A percentile compares a stretch with the other conserved stretches of the same genome.
These are phyloP conservation scores for Neurospora sp. DNA, from an alignment of 495 filamentous ascomycete species.

Conservation along the genomic window DNA sequence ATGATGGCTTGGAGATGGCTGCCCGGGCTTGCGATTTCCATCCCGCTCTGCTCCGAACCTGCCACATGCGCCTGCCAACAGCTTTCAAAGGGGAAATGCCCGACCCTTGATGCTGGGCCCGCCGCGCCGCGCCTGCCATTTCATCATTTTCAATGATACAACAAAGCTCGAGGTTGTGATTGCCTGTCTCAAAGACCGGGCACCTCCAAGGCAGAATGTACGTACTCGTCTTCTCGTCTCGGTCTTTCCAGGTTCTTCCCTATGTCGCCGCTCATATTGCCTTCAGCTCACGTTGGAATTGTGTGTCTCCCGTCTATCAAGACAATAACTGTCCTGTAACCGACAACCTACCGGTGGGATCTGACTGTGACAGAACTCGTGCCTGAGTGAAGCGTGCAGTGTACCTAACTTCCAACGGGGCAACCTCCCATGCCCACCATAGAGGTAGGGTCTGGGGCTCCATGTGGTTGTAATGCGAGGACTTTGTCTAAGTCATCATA, in stretches of 20 bases:
- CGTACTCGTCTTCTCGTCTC: not conserved
- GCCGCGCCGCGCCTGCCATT: not conserved
- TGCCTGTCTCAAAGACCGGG: not conserved
- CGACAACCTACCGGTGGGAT: not conserved
- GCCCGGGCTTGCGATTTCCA: not conserved
- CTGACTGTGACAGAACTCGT: not conserved
- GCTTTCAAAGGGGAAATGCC: not conserved
- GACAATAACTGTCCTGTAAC: not conserved
- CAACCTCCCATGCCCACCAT: not conserved
- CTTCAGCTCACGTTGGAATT: not conserved
- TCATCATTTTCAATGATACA: not conserved
- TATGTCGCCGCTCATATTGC: not conserved
- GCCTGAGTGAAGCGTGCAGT: not conserved
- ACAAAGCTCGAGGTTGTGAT: not conserved
- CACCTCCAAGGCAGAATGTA: not conserved
- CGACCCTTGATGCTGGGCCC: not conserved
- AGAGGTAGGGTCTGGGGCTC: not conserved
- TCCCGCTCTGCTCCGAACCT: not conserved
- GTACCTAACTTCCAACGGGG: not conserved
- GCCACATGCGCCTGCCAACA: not conserved
- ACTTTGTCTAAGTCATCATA: not conserved
- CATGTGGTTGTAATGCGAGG: not conserved
- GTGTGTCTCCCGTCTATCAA: not conserved
- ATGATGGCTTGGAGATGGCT: not conserved
- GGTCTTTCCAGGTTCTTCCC: not conserved